Evolutionary conservation across 352 stramenopile species (phyloP), one percentile per base, ranked within the genome.

Genomic region (Globisporangium spinosum): DNA sequence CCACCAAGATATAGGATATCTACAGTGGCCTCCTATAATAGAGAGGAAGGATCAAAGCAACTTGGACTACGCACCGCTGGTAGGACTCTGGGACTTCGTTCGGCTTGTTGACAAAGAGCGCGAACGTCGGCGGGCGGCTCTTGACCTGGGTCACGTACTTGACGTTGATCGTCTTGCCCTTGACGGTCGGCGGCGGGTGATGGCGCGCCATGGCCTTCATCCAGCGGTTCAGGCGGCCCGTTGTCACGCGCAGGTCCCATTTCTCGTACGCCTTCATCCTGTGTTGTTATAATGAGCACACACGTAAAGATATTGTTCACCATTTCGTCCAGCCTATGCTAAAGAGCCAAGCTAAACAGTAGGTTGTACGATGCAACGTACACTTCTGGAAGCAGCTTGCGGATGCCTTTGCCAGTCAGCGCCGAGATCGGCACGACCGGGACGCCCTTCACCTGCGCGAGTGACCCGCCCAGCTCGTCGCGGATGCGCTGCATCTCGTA

Each of bases 71-170:
- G 51, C 40, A 85, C 74, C 84, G 80, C 61, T 92, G 77, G 70
- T 95, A 95, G 17, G 87, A 72, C 64, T 90, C 82, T 1, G 85
- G 87, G 35, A 94, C 82, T 17, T 91, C 83, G 17, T 79, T 75
- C 20, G 85, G 84, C 58, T 89, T 91, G 78, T 87, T 95, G 3
- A 93, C 85, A 63, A 95, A 95, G 64, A 94, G 70, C 0, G 83
- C 87, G 58, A 95, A 95, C 6, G 87, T 95, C 43, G 87, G 87
- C 32, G 85, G 85, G 0, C 87, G 83, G 2, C 83, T 80, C 77
- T 94, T 95, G 58, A 95, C 83, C 69, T 95, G 87, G 35, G 87
- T 94, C 61, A 87, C 81, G 80, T 95, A 95, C 75, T 95, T 95
- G 78, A 95, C 72, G 70, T 95, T 95, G 40, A 94, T 71, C 60